phyloP scores from a whole-genome alignment of 2,329 filamentous ascomycete species.

The Phyllosticta citribraziliensis region DNA sequence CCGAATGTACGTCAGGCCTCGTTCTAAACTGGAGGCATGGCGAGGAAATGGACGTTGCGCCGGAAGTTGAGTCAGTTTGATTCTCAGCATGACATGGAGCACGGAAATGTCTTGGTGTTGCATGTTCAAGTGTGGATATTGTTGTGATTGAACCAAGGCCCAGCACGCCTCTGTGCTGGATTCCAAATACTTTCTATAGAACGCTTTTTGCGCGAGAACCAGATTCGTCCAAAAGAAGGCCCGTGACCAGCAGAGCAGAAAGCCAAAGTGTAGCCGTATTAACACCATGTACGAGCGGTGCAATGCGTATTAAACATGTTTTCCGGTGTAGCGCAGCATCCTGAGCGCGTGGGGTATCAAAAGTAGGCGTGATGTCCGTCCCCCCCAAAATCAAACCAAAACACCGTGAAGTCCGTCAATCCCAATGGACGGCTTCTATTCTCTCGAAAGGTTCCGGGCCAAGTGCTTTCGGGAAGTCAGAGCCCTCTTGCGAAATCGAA shows the following conservation, averaged over 20 bases:
- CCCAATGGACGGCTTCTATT: not conserved
- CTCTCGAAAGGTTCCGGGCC: not conserved
- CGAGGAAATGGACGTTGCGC: not conserved
- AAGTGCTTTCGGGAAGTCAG: not conserved
- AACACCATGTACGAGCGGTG: not conserved
- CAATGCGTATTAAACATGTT: not conserved
- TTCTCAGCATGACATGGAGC: not conserved
- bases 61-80: not conserved
- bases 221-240: not conserved
- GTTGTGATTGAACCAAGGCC: no score
- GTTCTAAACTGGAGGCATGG: not conserved
- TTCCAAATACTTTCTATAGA: no score
- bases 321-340: not conserved
- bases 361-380: not conserved
- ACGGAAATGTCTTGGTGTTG: no score
- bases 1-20: not conserved
- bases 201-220: not conserved
- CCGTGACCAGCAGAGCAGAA: not conserved
- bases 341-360: conserved; percentile 9
- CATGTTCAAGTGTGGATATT: no score
- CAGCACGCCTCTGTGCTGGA: no score
- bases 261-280: not conserved
- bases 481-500: conserved; percentile 23
- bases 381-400: not conserved
- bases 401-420: not conserved